A percentile compares a stretch with the other conserved stretches of the same genome.
phyloP scores from a whole-genome alignment of 2,329 filamentous ascomycete species.

The Claviceps digitariae region DNA sequence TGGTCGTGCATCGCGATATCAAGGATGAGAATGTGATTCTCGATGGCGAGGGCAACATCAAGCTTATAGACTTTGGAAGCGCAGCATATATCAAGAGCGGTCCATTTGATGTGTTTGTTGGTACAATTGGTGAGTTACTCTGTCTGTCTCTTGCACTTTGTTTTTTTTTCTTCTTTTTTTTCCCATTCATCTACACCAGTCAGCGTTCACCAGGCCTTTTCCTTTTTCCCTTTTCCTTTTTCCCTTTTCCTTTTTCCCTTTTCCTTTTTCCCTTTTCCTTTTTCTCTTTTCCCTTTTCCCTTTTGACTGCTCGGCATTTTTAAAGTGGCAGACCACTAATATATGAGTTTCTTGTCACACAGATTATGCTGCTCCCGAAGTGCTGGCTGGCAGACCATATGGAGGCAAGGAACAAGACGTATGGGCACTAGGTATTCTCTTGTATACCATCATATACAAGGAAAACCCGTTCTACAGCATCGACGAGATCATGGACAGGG shows the following conservation, averaged over 20 bases:
- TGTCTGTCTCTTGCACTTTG: background rate
- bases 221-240: too few species aligned
- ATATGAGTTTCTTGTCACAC: background rate
- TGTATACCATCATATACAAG: constrained; percentile 99
- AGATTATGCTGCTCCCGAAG: constrained; percentile 99
- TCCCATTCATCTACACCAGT: background rate
- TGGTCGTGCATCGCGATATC: constrained; percentile 94
- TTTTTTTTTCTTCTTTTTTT: too few species aligned
- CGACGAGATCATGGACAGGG: constrained; percentile 97
- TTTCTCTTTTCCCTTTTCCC: too few species aligned
- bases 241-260: too few species aligned
- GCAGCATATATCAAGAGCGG: constrained; percentile 97
- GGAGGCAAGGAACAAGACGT: constrained; percentile 95
- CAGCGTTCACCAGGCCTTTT: background rate
- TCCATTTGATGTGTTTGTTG: constrained; percentile 97
- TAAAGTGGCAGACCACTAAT: background rate
- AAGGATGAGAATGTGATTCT: constrained; percentile 98
- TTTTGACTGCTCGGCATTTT: too few species aligned
- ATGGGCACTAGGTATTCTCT: constrained; percentile 90
- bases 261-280: too few species aligned
- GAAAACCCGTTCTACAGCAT: constrained; percentile 99
- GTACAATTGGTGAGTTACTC: constrained; percentile 70
- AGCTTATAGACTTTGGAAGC: constrained; percentile 95
- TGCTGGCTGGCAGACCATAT: constrained; percentile 83
- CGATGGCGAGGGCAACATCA: constrained; percentile 89